phyloP scores from a whole-genome alignment of 768 basidiomycete species.

The Rhodotorula sphaerocarpa region DNA sequence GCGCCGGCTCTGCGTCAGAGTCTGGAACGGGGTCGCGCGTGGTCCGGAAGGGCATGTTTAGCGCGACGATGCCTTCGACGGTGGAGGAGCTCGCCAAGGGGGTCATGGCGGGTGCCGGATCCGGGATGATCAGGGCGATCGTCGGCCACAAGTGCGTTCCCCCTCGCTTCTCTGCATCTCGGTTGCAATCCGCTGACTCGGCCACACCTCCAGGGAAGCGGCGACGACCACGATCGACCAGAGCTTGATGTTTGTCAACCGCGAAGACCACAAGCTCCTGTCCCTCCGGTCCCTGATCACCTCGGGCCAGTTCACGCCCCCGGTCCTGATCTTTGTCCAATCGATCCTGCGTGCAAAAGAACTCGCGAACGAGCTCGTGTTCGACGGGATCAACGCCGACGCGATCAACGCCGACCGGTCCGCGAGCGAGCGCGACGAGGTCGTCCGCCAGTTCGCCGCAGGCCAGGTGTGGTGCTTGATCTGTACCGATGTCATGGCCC shows the following conservation, averaged over 20 bases:
- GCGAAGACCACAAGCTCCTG: slow-evolving; percentile 87
- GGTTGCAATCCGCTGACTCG: background rate
- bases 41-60: slow-evolving; percentile 82
- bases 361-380: slow-evolving; percentile 74
- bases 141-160: slow-evolving; percentile 81
- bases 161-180: background rate
- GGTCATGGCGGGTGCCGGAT: slow-evolving; percentile 52
- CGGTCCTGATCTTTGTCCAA: slow-evolving; percentile 86
- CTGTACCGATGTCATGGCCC: slow-evolving; percentile 92
- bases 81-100: slow-evolving; percentile 79
- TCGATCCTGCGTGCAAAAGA: slow-evolving; percentile 53
- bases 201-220: slow-evolving; percentile 59
- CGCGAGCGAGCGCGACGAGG: slow-evolving; percentile 77
- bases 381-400: slow-evolving; percentile 69
- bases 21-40: slow-evolving; percentile 23
- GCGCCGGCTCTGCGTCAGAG: slow-evolving; percentile 45
- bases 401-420: slow-evolving; percentile 85
- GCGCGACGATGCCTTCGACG: slow-evolving; percentile 83
- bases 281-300: slow-evolving; percentile 72
- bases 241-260: slow-evolving; percentile 79
- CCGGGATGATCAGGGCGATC: slow-evolving; percentile 80
- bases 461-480: slow-evolving; percentile 93
- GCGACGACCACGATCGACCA: slow-evolving; percentile 86
- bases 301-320: slow-evolving; percentile 66
- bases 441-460: slow-evolving; percentile 70